Evolutionary conservation across 352 stramenopile species (phyloP), one percentile per base, ranked within the genome.

Genomic region (Achlya hypogyna): DNA sequence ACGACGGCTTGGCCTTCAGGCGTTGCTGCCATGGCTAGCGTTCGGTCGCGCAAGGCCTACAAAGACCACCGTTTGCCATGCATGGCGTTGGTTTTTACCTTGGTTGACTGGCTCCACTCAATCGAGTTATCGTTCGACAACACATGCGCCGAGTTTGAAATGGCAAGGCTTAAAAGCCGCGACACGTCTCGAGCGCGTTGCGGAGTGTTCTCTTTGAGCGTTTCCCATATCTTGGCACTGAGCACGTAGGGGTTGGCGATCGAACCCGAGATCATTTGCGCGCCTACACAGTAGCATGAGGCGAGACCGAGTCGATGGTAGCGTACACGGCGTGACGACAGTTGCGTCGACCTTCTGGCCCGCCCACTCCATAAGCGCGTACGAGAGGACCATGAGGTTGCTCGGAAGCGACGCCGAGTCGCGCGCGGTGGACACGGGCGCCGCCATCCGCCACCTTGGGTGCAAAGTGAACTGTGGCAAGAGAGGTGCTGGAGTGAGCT

Each of bases 191-290:
- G 78, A 49, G 83, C 79, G 43, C 81, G 81, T 72, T 89, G 81
- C 51, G 83, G 83, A 45, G 83, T 87, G 63, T 88, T 74, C n/a
- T 68, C 75, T 74, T 92, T 90, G 43, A 90, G 70, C 47, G 72
- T 76, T 40, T 89, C 73, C 83, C 81, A 92, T 16, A 92, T 71
- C 35, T 88, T 67, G 51, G 81, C 83, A 69, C 79, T 92, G 58
- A 88, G 73, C 51, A 92, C 81, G 45, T 84, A 79, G 25, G 83
- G 83, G 43, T 92, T 92, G 56, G 71, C 78, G 64, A 89, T 78
- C n/a, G 83, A 92, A n/a, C 38, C 51, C 28, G 60, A 67, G 60
- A 67, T 67, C 40, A 67, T 45, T 16, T 67, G 27, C 28, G 60
- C 60, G 49, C 60, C 60, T 67, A 38, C 4, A 40, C 42, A n/a